Evolutionary conservation across 23 red algal species (phyloP).

Genomic region (Cyanidioschyzon merolae): DNA sequence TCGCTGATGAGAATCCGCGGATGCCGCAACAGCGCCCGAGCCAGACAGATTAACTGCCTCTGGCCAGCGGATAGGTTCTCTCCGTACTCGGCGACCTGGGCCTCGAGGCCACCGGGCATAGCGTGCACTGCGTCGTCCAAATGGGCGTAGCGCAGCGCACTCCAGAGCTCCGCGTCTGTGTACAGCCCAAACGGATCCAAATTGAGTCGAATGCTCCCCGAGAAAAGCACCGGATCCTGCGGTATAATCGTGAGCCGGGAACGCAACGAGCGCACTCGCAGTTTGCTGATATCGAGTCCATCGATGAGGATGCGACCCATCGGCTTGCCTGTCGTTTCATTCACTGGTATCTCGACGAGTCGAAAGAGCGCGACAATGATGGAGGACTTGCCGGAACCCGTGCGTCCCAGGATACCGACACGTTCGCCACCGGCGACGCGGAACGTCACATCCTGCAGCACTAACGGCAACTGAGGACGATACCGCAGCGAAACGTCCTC

Average conservation of each 20-base stretch:
- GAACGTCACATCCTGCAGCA: conserved; percentile 61
- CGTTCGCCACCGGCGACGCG: conserved; percentile 56
- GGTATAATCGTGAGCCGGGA: conserved; percentile 80
- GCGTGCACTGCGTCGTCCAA: conserved; percentile 50
- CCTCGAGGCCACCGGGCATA: conserved; percentile 64
- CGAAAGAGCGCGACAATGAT: conserved; percentile 83
- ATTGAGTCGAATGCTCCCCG: conserved; percentile 80
- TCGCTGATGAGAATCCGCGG: conserved; percentile 80
- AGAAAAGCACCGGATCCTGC: conserved; percentile 93
- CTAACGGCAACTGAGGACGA: conserved; percentile 57
- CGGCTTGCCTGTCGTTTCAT: conserved; percentile 15
- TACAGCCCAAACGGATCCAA: conserved; percentile 78
- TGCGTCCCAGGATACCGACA: conserved; percentile 82
- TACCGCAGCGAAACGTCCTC: conserved; percentile 70
- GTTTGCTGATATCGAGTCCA: conserved; percentile 49
- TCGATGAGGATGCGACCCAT: conserved; percentile 43
- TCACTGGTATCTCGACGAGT: conserved; percentile 64
- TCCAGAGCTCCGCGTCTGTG: conserved; percentile 68
- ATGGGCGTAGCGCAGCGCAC: conserved; percentile 64
- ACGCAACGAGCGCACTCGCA: conserved; percentile 54
- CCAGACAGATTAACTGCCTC: conserved; percentile 85
- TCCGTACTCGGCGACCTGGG: conserved; percentile 74
- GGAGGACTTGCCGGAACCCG: conserved; percentile 80
- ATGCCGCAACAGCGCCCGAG: conserved; percentile 61
- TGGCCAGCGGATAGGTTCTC: conserved; percentile 94